These are phyloP conservation scores for Rhodotorula diobovata DNA, from an alignment of 768 basidiomycete genomes.

Conservation along the genomic window DNA sequence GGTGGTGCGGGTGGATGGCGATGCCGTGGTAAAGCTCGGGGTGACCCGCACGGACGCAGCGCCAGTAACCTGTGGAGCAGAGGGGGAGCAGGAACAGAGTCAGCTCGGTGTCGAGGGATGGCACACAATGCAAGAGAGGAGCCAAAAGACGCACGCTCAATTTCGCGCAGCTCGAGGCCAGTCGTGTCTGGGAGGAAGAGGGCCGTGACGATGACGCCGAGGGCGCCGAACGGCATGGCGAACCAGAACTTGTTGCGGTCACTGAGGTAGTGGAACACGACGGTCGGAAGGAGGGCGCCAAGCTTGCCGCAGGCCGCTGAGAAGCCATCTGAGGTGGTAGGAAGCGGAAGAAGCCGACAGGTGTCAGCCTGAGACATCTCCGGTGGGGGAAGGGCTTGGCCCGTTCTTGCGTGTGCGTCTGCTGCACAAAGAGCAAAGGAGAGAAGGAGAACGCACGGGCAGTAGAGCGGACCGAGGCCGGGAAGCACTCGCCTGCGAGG, in stretches of 20 bases:
- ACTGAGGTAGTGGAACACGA: constrained; percentile 50
- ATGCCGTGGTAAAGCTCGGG: constrained; percentile 49
- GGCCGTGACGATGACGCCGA: constrained; percentile 35
- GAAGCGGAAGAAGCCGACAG: background rate
- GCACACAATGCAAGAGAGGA: background rate
- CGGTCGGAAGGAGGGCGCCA: constrained; percentile 49
- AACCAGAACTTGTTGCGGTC: constrained; percentile 43
- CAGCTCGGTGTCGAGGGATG: no score
- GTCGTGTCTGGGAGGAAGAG: constrained; percentile 48
- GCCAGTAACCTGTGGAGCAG: constrained; percentile 22
- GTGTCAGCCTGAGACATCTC: no score
- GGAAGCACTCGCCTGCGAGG: constrained; percentile 47
- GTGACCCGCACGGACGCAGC: constrained; percentile 47
- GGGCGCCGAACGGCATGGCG: constrained; percentile 49
- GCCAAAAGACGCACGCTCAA: constrained; percentile 46
- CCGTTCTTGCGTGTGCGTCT: no score
- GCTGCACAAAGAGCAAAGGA: background rate
- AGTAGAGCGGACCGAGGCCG: constrained; percentile 50
- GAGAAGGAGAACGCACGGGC: constrained; percentile 37
- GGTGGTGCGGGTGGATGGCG: constrained; percentile 50
- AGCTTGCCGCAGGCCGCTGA: constrained; percentile 49
- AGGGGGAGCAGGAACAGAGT: background rate
- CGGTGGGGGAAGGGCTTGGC: no score
- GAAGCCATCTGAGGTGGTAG: constrained; percentile 43
- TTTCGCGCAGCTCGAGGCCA: constrained; percentile 50